Percentiles rank a stretch among this genome's conserved stretches.
These are phyloP conservation scores for Naematelia encephala DNA, from an alignment of 768 basidiomycete species.

Conservation along the genomic window DNA sequence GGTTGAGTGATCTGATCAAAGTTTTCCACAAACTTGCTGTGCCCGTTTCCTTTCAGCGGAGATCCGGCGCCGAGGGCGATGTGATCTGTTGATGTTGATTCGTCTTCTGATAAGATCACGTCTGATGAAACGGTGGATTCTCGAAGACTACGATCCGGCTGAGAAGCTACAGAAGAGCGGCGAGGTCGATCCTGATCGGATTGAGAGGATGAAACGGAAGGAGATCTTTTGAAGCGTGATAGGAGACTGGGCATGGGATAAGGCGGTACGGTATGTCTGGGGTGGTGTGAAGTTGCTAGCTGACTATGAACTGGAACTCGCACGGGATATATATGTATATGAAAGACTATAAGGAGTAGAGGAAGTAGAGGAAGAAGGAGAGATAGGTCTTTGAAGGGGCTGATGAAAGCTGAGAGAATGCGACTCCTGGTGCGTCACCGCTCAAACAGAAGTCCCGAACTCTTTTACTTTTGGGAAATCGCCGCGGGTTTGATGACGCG, in stretches of 20 bases:
- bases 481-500: no score
- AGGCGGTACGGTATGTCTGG: not conserved
- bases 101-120: not conserved
- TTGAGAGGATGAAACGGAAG: slow-evolving; percentile 20
- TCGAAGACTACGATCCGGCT: not conserved
- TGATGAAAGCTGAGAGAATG: no score
- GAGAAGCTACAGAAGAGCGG: not conserved
- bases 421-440: no score
- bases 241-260: slow-evolving; percentile 33
- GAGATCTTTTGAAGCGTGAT: slow-evolving; percentile 36
- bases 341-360: no score
- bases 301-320: no score
- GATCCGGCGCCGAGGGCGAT: slow-evolving; percentile 1
- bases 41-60: not conserved
- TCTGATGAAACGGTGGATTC: slow-evolving; percentile 5
- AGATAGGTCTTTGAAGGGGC: no score
- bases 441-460: no score
- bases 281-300: not conserved
- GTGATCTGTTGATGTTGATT: not conserved
- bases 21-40: slow-evolving; percentile 1
- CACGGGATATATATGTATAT: no score
- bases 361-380: no score
- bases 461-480: not conserved
- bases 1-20: not conserved
- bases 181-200: not conserved